Conservation (phyloP, 2,329 filamentous ascomycete genomes). For the Trichophyton rubrum region DNA sequence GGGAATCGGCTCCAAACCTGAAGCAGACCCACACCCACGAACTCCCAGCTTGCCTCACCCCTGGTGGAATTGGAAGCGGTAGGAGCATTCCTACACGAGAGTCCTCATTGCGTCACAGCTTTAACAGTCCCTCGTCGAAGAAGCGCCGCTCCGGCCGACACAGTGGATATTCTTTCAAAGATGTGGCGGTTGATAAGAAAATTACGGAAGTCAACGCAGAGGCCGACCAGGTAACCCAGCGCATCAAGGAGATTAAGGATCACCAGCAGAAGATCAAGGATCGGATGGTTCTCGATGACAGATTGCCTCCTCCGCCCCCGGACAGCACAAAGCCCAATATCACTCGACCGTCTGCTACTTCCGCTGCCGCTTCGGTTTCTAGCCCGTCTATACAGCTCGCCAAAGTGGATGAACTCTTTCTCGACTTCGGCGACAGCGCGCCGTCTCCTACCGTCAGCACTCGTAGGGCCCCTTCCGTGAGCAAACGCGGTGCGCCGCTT, state of each 20-base stretch:
- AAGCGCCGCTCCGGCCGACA: conserved; percentile 42
- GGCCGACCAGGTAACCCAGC: conserved; percentile 45
- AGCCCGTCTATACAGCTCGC: conserved; percentile 1
- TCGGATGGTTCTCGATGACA: conserved; percentile 17
- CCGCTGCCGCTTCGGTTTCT: too few species aligned
- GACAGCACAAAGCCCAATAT: conserved; percentile 1
- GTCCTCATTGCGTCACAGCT: conserved; percentile 50
- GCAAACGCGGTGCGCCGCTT: conserved; percentile 19
- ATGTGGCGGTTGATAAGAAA: conserved; percentile 29
- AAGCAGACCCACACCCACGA: conserved; percentile 21
- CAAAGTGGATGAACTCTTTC: conserved; percentile 22
- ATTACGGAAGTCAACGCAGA: conserved; percentile 29
- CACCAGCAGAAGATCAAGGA: conserved; percentile 42
- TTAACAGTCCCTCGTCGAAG: conserved; percentile 41
- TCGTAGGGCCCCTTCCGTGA: conserved; percentile 33
- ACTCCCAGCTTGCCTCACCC: conserved; percentile 18
- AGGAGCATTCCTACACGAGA: conserved; percentile 53
- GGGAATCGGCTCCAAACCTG: conserved; percentile 22
- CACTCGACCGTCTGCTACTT: background rate
- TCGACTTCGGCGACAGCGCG: conserved; percentile 47
- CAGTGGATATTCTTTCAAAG: conserved; percentile 28
- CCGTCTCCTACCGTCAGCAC: conserved; percentile 58
- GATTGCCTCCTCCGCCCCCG: background rate
- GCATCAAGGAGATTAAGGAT: conserved; percentile 46
- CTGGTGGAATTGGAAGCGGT: conserved; percentile 33